Evolutionary conservation across 2,329 filamentous ascomycete genomes (phyloP).

Genomic region (Botryosphaeria dothidea): DNA sequence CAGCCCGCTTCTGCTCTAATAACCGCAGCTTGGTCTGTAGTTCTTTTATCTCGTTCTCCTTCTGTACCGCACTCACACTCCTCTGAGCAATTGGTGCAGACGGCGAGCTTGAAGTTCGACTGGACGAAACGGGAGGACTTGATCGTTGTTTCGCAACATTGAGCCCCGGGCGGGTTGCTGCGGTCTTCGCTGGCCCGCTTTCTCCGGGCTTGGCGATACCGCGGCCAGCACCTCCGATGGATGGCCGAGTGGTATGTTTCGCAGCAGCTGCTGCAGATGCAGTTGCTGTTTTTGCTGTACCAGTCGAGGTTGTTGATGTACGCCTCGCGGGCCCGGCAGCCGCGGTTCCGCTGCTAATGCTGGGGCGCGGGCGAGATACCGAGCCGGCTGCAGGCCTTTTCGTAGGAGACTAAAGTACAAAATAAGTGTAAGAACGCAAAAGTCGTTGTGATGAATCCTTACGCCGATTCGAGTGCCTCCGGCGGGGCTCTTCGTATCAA

Average conservation of each 20-base stretch:
- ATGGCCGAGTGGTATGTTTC: constrained; percentile 5
- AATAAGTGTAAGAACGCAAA: not conserved
- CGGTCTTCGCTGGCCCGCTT: not conserved
- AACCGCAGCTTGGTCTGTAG: constrained; percentile 84
- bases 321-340: constrained; percentile 13
- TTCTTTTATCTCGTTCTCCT: constrained; percentile 72
- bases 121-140: constrained; percentile 21
- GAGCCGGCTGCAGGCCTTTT: constrained; percentile 21
- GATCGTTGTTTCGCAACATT: constrained; percentile 2
- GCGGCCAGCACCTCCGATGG: constrained; percentile 1
- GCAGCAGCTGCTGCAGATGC: not conserved
- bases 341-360: constrained; percentile 12
- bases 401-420: constrained; percentile 12
- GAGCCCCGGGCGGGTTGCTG: constrained; percentile 6
- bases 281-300: constrained; percentile 6
- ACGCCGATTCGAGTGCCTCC: constrained; percentile 12
- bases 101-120: constrained; percentile 1
- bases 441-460: not conserved
- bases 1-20: constrained; percentile 81
- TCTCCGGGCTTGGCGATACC: constrained; percentile 10
- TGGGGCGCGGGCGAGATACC: constrained; percentile 18
- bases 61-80: constrained; percentile 4
- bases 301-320: constrained; percentile 12
- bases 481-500: constrained; percentile 30
- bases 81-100: constrained; percentile 14